Percentiles rank a stretch among this genome's conserved stretches.
Evolutionary conservation across 208 protist species (phyloP).

Genomic region (Kentomonas sorsogonicus): DNA sequence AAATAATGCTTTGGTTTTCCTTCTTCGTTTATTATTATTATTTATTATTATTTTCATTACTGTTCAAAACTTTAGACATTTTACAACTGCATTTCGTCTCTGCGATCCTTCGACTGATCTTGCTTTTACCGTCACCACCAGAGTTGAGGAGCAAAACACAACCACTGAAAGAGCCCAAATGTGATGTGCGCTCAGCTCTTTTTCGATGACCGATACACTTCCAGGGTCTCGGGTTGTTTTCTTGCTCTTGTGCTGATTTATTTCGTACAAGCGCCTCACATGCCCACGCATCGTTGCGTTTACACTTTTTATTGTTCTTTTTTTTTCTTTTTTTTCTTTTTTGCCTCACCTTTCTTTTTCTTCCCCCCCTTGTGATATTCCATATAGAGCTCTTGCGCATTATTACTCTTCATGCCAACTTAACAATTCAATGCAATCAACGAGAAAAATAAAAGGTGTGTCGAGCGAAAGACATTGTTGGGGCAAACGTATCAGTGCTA

Average conservation of each 20-base stretch:
- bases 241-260: too few relatives aligned
- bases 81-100: too few relatives aligned
- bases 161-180: too few relatives aligned
- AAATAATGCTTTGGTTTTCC: not conserved
- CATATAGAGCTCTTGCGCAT: not conserved
- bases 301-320: not conserved
- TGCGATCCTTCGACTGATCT: too few relatives aligned
- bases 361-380: not conserved
- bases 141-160: too few relatives aligned
- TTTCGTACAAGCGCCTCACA: not conserved
- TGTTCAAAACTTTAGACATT: too few relatives aligned
- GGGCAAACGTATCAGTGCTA: not conserved
- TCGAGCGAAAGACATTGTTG: not conserved
- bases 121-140: too few relatives aligned
- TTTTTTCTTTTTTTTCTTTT: slow-evolving; percentile 13
- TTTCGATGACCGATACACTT: too few relatives aligned
- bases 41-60: slow-evolving; percentile 13
- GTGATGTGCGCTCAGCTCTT: too few relatives aligned
- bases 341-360: slow-evolving; percentile 3
- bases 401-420: not conserved
- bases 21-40: slow-evolving; percentile 5
- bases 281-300: not conserved
- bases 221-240: too few relatives aligned
- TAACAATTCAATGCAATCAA: not conserved
- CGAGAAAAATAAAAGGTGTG: slow-evolving; percentile 9